Conservation (phyloP, 345 rosid genomes). For the Lumnitzera littorea region DNA sequence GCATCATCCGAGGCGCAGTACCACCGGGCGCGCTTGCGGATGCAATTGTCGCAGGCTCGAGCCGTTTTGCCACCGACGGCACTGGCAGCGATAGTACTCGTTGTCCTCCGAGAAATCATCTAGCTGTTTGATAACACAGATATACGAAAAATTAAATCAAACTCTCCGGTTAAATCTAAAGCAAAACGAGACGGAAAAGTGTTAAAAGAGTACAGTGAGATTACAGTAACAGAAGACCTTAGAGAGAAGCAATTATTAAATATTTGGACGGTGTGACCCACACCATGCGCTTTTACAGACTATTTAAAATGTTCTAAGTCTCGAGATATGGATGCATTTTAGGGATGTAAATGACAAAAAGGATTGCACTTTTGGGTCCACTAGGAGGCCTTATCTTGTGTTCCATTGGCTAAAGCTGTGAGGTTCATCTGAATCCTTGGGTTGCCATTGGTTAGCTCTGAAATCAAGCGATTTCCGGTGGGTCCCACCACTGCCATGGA, state of each 20-base stretch:
- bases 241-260: too few relatives aligned
- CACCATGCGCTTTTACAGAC: not conserved
- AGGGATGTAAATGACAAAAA: not conserved
- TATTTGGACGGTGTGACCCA: too few relatives aligned
- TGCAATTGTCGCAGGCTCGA: slow-evolving; percentile 82
- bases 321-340: slow-evolving; percentile 21
- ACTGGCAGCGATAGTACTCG: slow-evolving; percentile 24
- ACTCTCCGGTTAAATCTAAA: not conserved
- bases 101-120: slow-evolving; percentile 36
- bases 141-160: slow-evolving; percentile 1
- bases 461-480: slow-evolving; percentile 20
- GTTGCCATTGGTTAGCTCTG: slow-evolving; percentile 42
- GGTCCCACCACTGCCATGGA: slow-evolving; percentile 10
- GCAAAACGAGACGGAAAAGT: not conserved
- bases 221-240: too few relatives aligned
- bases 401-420: slow-evolving; percentile 40
- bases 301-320: slow-evolving; percentile 10
- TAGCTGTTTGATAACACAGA: not conserved
- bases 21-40: slow-evolving; percentile 76
- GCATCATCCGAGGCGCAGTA: slow-evolving; percentile 97
- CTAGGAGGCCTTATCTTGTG: slow-evolving; percentile 54
- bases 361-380: slow-evolving; percentile 33
- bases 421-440: slow-evolving; percentile 36
- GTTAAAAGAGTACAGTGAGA: too few relatives aligned
- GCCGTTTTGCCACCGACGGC: slow-evolving; percentile 77